Percentiles rank a stretch among this genome's conserved stretches.
phyloP scores from a whole-genome alignment of 1,139 yeast species.

The Suhomyces bolitotheri region DNA sequence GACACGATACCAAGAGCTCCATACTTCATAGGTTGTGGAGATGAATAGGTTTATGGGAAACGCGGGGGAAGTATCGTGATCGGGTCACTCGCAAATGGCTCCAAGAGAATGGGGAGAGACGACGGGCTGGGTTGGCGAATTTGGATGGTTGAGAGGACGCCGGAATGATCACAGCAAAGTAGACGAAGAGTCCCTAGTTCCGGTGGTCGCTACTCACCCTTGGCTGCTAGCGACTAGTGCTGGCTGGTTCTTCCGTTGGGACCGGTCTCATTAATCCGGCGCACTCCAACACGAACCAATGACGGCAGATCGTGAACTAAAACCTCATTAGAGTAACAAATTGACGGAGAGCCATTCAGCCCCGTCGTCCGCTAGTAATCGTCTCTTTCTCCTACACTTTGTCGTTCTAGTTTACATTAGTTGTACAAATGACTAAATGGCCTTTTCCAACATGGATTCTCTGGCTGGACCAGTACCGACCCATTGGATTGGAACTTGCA shows the following conservation, averaged over 20 bases:
- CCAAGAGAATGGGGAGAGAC: neutral
- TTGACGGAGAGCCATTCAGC: too few relatives aligned
- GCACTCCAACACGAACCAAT: too few relatives aligned
- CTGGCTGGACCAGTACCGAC: constrained; percentile 99
- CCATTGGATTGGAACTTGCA: constrained; percentile 88
- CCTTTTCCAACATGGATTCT: constrained; percentile 69
- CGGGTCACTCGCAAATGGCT: neutral
- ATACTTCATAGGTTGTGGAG: constrained; percentile 9
- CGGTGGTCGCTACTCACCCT: too few relatives aligned
- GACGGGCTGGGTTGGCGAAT: neutral
- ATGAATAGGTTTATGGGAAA: constrained; percentile 1
- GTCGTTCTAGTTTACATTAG: constrained; percentile 6
- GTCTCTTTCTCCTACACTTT: neutral
- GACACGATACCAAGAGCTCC: constrained; percentile 25
- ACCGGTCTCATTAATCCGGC: too few relatives aligned
- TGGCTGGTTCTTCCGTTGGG: too few relatives aligned
- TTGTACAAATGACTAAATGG: constrained; percentile 10
- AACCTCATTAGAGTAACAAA: too few relatives aligned
- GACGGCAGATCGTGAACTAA: too few relatives aligned
- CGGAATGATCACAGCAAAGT: too few relatives aligned
- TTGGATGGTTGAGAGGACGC: too few relatives aligned
- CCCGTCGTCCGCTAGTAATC: too few relatives aligned
- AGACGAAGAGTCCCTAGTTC: too few relatives aligned
- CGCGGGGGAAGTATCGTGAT: constrained; percentile 8
- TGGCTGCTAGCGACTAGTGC: too few relatives aligned